Base-by-base conservation (phyloP, 2,329 filamentous ascomycete species). In the Rutstroemia sp. region DNA sequence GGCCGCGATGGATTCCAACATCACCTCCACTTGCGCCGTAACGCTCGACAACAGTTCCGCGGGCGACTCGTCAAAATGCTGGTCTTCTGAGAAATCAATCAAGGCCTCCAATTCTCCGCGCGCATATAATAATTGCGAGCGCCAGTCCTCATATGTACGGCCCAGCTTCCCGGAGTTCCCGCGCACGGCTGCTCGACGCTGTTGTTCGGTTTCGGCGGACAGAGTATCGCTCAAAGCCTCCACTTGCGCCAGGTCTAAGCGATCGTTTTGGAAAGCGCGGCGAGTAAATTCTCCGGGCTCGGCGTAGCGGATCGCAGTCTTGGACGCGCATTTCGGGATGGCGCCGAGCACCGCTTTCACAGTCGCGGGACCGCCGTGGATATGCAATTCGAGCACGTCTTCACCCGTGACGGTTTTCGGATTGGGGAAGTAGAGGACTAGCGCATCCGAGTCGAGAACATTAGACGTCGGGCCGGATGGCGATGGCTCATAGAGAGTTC, bases 51-150 rank as follows among this genome's bases (percentile, higher is more conserved):
- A 78, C 21, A 97, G 76, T 55, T 88, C 80, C 0, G 78, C 73
- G 0, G 90, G 88, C 2, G 89, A 86, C 71, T 96, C 91, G 64
- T 97, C 92, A 67, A 99, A 95, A 73, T 97, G 89, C 72, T 99
- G 92, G 67, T 97, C 94, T 70, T 99, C 94, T 1, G 89, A 88
- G 69, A 99, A 99, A 72, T 99, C 94, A 60, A 99, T 97, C 63
- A 99, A 74, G 0, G 94, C 94, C 72, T 99, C 94, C 40, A 99
- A 78, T 73, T 97, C 92, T 9, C 90, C 94, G 2, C 94, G 83
- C 9, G 92, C 92, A 60, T 87, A 79, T 6, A 97, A 76, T 17
- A 99, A 73, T 61, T 84, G 78, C 61, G 81, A 75, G 25, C 92
- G 83, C 94, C 94, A 99, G 9, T 67, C 66, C 63, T 96, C 91